Evolutionary conservation across 1,139 yeast species (phyloP).

Genomic region (Blastobotrys capitulatus): DNA sequence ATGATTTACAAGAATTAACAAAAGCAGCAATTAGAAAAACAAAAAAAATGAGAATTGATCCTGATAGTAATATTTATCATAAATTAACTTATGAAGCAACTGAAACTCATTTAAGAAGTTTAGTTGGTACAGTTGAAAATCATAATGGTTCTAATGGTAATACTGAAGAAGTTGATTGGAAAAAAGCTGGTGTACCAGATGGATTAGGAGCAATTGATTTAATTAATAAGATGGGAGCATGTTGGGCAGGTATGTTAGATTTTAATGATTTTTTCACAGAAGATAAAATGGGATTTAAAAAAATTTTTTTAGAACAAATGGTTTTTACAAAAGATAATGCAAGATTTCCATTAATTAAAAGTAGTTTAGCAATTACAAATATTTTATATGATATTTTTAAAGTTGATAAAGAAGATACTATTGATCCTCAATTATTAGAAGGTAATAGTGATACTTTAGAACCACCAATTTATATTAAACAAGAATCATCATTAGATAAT

Average conservation of each 20-base stretch:
- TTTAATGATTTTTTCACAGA: conserved; percentile 27
- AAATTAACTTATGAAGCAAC: conserved; percentile 21
- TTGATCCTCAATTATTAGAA: conserved; percentile 12
- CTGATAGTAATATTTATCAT: conserved; percentile 19
- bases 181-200: conserved; percentile 25
- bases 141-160: neutral
- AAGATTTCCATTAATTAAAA: conserved; percentile 36
- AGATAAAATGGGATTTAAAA: conserved; percentile 24
- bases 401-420: conserved; percentile 13
- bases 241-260: conserved; percentile 31
- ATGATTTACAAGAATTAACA: conserved; percentile 27
- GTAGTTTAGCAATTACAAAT: conserved; percentile 31
- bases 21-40: conserved; percentile 25
- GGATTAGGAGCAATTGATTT: conserved; percentile 21
- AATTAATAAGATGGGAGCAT: conserved; percentile 21
- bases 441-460: conserved; percentile 22
- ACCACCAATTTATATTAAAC: conserved; percentile 22
- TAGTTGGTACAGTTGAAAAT: conserved; percentile 22
- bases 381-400: conserved; percentile 36
- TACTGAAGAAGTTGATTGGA: conserved; percentile 25
- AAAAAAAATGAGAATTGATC: conserved; percentile 16
- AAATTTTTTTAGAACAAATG: conserved; percentile 28
- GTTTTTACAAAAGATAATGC: conserved; percentile 24
- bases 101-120: conserved; percentile 20
- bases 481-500: conserved; percentile 6